Base-by-base conservation (phyloP, 208 protist genomes). In the Herpetomonas tarakana region DNA sequence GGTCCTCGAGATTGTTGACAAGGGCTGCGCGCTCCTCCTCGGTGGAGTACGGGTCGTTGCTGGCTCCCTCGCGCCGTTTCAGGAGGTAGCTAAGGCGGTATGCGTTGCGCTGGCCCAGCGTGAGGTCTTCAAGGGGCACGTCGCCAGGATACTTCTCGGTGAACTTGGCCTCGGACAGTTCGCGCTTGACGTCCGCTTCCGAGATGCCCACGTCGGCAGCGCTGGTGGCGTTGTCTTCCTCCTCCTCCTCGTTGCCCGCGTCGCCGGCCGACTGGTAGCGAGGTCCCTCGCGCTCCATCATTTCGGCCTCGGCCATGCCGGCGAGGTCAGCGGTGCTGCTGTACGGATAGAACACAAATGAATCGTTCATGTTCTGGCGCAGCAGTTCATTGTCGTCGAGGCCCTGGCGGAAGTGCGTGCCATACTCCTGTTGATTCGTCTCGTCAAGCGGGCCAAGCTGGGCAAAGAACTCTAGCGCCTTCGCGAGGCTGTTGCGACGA, bases 261-360 rank as follows among this genome's bases (percentile, higher is more conserved):
- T 41, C 14, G 35, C 35, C 35, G 14, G 35, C 35, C 47, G 22
- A 0, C 14, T 22, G 3, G 38, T 3, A 14, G 45, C 26, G 24
- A 21, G 27, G 26, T 1, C 25, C 46, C 22, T 18, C 19, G 29
- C 12, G 52, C n/a, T 53, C 18, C 44, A 28, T 22, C 35, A 18
- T 16, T 30, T 22, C 4, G 27, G 41, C 46, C 60, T 38, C 28
- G 2, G 24, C 21, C 22, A 31, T 51, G 1, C 19, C 39, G 25
- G 57, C 56, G 3, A 66, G 39, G 14, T 74, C 70, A 14, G 74
- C 68, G 46, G 71, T 77, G 52, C 70, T 88, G 55, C 76, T 81
- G 68, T 82, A 88, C 2, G 83, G 80, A 55, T 93, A 88, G 62
- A 87, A 86, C 2, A 86, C 55, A 61, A 76, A 80, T 4, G 73